Conservation (phyloP, 1,284 basidiomycete species). For the Leccinum pseudoinsigne region DNA sequence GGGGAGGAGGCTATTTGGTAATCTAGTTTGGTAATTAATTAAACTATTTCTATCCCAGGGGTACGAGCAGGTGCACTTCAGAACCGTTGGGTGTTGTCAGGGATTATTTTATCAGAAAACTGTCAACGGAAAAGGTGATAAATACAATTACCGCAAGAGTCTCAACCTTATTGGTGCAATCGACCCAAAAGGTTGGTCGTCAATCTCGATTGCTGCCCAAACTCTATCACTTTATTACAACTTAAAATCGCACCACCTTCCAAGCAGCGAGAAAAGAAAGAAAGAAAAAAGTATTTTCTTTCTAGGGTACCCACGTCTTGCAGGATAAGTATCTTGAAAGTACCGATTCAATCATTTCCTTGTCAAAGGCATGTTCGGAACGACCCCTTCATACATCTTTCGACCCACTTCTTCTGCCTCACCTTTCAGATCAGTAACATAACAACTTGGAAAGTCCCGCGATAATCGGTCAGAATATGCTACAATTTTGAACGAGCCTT, state of each 20-base stretch:
- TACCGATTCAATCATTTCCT: neutral
- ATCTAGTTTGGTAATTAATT: constrained; percentile 42
- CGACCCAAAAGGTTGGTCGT: constrained; percentile 41
- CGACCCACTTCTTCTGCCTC: constrained; percentile 19
- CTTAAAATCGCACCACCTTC: constrained; percentile 28
- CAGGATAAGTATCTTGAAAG: neutral
- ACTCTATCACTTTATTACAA: constrained; percentile 43
- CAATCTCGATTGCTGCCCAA: constrained; percentile 37
- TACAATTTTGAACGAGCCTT: no score
- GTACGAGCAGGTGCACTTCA: constrained; percentile 11
- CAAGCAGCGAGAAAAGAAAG: constrained; percentile 7
- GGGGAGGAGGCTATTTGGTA: constrained; percentile 27
- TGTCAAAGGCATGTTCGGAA: constrained; percentile 22
- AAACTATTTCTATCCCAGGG: constrained; percentile 35
- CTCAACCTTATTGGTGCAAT: constrained; percentile 38
- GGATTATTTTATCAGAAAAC: constrained; percentile 24
- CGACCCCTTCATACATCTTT: constrained; percentile 13
- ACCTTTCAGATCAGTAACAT: constrained; percentile 21
- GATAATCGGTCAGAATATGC: constrained; percentile 19
- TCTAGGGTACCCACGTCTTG: neutral
- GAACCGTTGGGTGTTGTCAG: constrained; percentile 10
- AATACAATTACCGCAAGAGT: constrained; percentile 28
- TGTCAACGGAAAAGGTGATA: constrained; percentile 24
- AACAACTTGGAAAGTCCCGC: constrained; percentile 29
- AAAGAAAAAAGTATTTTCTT: constrained; percentile 4